Conservation (phyloP, 768 basidiomycete species). For the Tulasnella calospora region DNA sequence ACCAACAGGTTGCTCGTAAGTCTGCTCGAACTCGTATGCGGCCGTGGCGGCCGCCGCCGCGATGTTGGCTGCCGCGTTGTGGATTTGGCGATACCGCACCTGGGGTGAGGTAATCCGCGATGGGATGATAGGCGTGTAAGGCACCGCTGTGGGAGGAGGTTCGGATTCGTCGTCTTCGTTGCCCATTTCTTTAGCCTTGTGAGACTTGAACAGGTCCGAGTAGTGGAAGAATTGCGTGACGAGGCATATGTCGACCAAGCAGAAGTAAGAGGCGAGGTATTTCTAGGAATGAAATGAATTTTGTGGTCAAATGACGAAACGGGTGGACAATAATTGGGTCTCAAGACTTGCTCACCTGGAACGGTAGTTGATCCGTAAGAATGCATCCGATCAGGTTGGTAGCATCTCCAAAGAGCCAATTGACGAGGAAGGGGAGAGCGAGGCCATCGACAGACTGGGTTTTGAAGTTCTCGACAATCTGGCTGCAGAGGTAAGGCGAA, state of each 20-base stretch:
- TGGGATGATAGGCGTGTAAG: slow-evolving; percentile 8
- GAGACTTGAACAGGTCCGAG: slow-evolving; percentile 34
- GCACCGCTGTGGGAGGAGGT: neutral
- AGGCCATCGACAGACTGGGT: slow-evolving; percentile 82
- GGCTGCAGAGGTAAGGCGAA: slow-evolving; percentile 44
- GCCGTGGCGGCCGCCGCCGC: slow-evolving; percentile 66
- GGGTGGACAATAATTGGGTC: neutral
- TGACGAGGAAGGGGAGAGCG: slow-evolving; percentile 85
- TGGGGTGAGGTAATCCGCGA: slow-evolving; percentile 18
- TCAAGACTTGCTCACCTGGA: slow-evolving; percentile 59
- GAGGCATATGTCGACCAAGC: slow-evolving; percentile 70
- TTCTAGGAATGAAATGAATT: slow-evolving; percentile 47
- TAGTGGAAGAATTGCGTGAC: slow-evolving; percentile 82
- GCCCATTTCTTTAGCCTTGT: neutral
- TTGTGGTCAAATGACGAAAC: slow-evolving; percentile 22
- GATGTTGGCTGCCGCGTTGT: slow-evolving; percentile 64
- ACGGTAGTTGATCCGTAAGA: slow-evolving; percentile 87
- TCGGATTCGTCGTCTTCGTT: neutral
- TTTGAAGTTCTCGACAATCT: slow-evolving; percentile 73
- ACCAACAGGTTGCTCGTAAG: neutral
- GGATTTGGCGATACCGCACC: slow-evolving; percentile 42
- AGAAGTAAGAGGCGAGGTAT: slow-evolving; percentile 88
- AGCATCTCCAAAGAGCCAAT: slow-evolving; percentile 89
- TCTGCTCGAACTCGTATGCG: slow-evolving; percentile 51
- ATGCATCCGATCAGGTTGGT: slow-evolving; percentile 87